These are phyloP conservation scores for Murraya paniculata DNA, from an alignment of 345 rosid species.

Conservation along the genomic window DNA sequence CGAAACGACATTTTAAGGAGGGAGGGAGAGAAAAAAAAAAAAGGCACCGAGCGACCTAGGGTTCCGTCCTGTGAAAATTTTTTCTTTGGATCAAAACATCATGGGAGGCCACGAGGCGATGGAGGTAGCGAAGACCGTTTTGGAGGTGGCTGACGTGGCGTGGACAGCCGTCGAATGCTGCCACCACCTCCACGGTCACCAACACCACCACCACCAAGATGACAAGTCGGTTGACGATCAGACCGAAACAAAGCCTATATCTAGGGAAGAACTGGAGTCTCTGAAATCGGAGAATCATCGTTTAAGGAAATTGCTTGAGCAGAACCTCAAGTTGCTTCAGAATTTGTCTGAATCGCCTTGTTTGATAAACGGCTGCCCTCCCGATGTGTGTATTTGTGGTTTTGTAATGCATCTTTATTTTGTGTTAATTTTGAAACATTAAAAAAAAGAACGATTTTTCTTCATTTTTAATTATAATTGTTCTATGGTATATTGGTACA, in stretches of 20 bases:
- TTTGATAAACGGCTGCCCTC: conserved; percentile 64
- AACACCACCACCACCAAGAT: conserved; percentile 11
- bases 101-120: conserved; percentile 61
- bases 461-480: not conserved
- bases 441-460: not conserved
- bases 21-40: not conserved
- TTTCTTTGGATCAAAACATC: not conserved
- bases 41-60: not conserved
- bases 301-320: conserved; percentile 58
- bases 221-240: not conserved
- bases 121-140: conserved; percentile 89
- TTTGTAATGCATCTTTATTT: not conserved
- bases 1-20: not conserved
- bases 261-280: conserved; percentile 45
- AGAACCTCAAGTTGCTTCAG: conserved; percentile 67
- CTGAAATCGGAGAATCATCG: conserved; percentile 65
- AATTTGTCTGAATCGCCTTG: conserved; percentile 68
- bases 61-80: not conserved
- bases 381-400: conserved; percentile 52
- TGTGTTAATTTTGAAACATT: not conserved
- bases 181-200: conserved; percentile 48
- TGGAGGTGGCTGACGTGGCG: conserved; percentile 95
- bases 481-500: not conserved
- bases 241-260: conserved; percentile 3
- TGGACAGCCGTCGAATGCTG: conserved; percentile 70